phyloP scores from a whole-genome alignment of 768 basidiomycete genomes.

The Naganishia kalamii region DNA sequence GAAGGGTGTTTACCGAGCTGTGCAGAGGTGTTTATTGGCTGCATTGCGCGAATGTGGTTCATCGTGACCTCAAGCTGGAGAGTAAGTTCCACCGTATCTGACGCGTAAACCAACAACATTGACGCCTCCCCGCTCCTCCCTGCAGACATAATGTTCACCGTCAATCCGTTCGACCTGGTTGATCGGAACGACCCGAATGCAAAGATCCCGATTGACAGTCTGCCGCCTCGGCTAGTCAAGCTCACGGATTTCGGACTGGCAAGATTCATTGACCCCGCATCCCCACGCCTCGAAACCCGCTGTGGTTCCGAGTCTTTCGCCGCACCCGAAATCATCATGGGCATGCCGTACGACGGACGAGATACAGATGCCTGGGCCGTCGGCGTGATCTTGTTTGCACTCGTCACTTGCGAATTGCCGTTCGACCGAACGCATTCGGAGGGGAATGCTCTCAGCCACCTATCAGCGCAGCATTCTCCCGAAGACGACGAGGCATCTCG shows the following conservation, averaged over 20 bases:
- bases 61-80: constrained; percentile 78
- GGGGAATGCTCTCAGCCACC: constrained; percentile 7
- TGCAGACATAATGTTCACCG: constrained; percentile 69
- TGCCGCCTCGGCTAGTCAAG: constrained; percentile 61
- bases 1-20: constrained; percentile 70
- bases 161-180: constrained; percentile 48
- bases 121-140: background rate
- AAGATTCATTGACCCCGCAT: constrained; percentile 64
- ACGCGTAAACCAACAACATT: background rate
- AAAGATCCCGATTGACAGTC: constrained; percentile 29
- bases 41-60: constrained; percentile 76
- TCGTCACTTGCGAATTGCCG: constrained; percentile 64
- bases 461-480: constrained; percentile 6
- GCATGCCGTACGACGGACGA: constrained; percentile 67
- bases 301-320: constrained; percentile 87
- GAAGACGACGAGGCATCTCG: constrained; percentile 47
- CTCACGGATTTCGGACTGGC: constrained; percentile 86
- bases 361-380: constrained; percentile 84
- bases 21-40: constrained; percentile 76
- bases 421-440: constrained; percentile 52
- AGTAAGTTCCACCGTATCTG: constrained; percentile 46
- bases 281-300: constrained; percentile 63
- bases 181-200: constrained; percentile 46
- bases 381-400: constrained; percentile 76
- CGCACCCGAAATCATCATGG: constrained; percentile 52